Evolutionary conservation across 2,329 filamentous ascomycete genomes (phyloP).

Genomic region (Neofusicoccum sp.): DNA sequence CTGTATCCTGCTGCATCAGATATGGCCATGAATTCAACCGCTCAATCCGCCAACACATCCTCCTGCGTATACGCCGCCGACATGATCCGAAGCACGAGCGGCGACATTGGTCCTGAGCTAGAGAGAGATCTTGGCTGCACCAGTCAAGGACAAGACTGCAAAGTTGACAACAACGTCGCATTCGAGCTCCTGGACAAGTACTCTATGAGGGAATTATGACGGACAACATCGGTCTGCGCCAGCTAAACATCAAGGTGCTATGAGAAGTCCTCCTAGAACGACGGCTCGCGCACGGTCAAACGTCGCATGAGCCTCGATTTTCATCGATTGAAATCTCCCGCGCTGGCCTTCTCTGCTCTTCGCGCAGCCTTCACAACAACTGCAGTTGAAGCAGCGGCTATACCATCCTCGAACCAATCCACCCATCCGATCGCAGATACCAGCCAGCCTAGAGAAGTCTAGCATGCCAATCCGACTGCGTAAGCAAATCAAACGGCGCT

Average conservation of each 20-base stretch:
- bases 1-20: constrained; percentile 17
- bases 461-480: too few species aligned
- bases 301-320: too few species aligned
- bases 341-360: too few species aligned
- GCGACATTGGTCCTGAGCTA: constrained; percentile 37
- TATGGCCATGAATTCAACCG: not conserved
- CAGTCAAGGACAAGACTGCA: constrained; percentile 38
- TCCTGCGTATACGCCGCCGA: constrained; percentile 44
- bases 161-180: constrained; percentile 43
- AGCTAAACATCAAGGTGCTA: not conserved
- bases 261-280: not conserved
- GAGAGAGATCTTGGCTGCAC: constrained; percentile 43
- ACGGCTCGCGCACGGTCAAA: too few species aligned
- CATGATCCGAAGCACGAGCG: constrained; percentile 46
- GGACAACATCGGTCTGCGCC: not conserved
- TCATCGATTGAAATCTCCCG: too few species aligned
- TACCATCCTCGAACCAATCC: too few species aligned
- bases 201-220: constrained; percentile 16
- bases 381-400: too few species aligned
- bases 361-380: too few species aligned
- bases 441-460: too few species aligned
- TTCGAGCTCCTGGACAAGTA: constrained; percentile 49
- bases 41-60: constrained; percentile 26
- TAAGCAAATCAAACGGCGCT: too few species aligned
- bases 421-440: too few species aligned